Evolutionary conservation across 2,329 filamentous ascomycete species (phyloP), one percentile per base, ranked within the genome.

Genomic region (Colletotrichum costaricense): DNA sequence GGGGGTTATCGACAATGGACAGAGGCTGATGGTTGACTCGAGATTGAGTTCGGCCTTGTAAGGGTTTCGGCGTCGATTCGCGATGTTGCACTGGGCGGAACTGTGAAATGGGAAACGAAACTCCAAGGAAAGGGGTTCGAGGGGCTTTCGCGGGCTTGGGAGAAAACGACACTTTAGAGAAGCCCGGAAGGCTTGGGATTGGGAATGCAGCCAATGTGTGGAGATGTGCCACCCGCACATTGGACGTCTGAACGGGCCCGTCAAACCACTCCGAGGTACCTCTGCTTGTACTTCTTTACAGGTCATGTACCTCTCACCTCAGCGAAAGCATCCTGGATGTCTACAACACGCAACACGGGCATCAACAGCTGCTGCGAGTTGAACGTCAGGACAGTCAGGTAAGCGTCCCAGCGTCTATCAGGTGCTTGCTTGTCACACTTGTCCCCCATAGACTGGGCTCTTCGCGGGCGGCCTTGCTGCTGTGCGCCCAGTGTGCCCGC

Each of bases 101-200:
- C 16, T 38, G 33, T 33, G 38, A 52, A 46, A 62, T 26, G 63
- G 63, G 22, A 70, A 71, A 28, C 63, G 16, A 38, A 49, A 58
- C 49, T 54, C 56, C 67, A 66, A 63, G 71, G 67, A 73, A 73
- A 73, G 71, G 71, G 70, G 71, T 46, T 63, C 71, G 35, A 73
- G n/a, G 46, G 62, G 46, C 26, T 46, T 64, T 55, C n/a, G 30
- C 46, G 59, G 70, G 59, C 42, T 49, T 24, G 19, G 49, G 28
- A 54, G 64, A 42, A 69, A 69, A 65, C 66, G 46, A 60, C 55
- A 73, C 66, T 70, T 38, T 69, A 55, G 69, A 63, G 59, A 65
- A 38, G 57, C 52, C 58, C 67, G 71, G 67, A 71, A 73, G 71
- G 71, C 71, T 66, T 73, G 67, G 60, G 67, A 70, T 66, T 73